Conservation (phyloP, 305 asterid species). For the Vinca major region DNA sequence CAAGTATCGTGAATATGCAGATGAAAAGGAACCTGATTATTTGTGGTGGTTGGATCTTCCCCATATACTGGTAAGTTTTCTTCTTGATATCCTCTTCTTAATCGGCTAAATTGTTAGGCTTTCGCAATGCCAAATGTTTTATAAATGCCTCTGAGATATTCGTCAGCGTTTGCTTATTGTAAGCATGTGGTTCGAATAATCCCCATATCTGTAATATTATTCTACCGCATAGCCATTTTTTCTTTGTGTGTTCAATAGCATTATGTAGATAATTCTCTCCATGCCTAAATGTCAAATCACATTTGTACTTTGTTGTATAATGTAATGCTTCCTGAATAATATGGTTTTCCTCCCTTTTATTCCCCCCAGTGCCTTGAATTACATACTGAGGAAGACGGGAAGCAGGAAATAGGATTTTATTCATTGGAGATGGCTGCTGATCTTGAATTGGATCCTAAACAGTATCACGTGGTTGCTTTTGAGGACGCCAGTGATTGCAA, state of each 20-base stretch:
- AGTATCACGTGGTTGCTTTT: slow-evolving; percentile 72
- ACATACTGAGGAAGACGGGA: slow-evolving; percentile 59
- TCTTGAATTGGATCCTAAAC: slow-evolving; percentile 89
- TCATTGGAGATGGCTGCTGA: slow-evolving; percentile 95
- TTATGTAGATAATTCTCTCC: background rate
- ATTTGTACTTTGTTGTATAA: background rate
- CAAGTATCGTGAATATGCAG: slow-evolving; percentile 86
- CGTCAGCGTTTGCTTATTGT: background rate
- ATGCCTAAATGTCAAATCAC: background rate
- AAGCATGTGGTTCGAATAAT: background rate
- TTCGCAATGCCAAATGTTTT: background rate
- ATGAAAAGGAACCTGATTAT: slow-evolving; percentile 73
- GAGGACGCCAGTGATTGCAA: slow-evolving; percentile 88
- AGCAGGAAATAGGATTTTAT: slow-evolving; percentile 76
- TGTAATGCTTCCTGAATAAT: slow-evolving; percentile 11
- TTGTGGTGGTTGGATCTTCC: slow-evolving; percentile 99
- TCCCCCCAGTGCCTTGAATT: slow-evolving; percentile 72
- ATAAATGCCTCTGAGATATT: background rate
- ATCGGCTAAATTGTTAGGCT: background rate
- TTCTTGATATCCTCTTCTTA: slow-evolving; percentile 3
- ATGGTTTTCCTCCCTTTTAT: slow-evolving; percentile 13
- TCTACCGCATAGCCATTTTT: background rate
- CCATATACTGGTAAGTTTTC: slow-evolving; percentile 47
- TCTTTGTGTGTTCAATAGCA: background rate
- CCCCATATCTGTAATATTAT: background rate